Conservation (phyloP, 768 basidiomycete genomes). For the Butyriboletus loyo region DNA sequence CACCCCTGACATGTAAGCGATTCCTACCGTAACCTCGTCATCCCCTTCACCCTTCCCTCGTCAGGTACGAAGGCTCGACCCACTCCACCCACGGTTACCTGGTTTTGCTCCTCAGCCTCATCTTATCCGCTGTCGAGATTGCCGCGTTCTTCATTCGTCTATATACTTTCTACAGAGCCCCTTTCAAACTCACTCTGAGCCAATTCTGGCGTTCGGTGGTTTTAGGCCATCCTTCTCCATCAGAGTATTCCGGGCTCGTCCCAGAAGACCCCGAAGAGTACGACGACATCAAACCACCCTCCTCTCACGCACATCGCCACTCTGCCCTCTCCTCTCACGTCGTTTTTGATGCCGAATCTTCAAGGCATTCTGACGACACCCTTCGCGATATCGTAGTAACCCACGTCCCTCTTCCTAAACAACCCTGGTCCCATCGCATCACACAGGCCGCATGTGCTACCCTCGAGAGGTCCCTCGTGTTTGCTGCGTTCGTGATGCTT, state of each 20-base stretch:
- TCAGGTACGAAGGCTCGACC: constrained; percentile 64
- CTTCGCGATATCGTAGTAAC: constrained; percentile 41
- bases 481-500: constrained; percentile 66
- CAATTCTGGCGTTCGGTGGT: constrained; percentile 58
- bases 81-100: constrained; percentile 67
- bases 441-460: constrained; percentile 49
- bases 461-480: constrained; percentile 60
- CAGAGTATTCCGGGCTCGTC: constrained; percentile 60
- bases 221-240: constrained; percentile 36
- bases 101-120: constrained; percentile 44
- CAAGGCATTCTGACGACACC: constrained; percentile 56
- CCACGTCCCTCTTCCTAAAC: constrained; percentile 9
- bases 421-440: constrained; percentile 38
- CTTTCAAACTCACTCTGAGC: constrained; percentile 44
- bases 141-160: constrained; percentile 49
- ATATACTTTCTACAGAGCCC: constrained; percentile 43
- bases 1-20: constrained; percentile 76
- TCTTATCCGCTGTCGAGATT: constrained; percentile 54
- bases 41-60: constrained; percentile 11
- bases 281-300: constrained; percentile 41
- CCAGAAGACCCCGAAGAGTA: constrained; percentile 54
- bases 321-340: constrained; percentile 53
- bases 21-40: constrained; percentile 15
- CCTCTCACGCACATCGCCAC: constrained; percentile 33
- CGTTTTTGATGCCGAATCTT: constrained; percentile 41